Percentiles rank a stretch among this genome's conserved stretches.
Conservation (phyloP, 108 stramenopile species). For the Cylindrotheca closterium region DNA sequence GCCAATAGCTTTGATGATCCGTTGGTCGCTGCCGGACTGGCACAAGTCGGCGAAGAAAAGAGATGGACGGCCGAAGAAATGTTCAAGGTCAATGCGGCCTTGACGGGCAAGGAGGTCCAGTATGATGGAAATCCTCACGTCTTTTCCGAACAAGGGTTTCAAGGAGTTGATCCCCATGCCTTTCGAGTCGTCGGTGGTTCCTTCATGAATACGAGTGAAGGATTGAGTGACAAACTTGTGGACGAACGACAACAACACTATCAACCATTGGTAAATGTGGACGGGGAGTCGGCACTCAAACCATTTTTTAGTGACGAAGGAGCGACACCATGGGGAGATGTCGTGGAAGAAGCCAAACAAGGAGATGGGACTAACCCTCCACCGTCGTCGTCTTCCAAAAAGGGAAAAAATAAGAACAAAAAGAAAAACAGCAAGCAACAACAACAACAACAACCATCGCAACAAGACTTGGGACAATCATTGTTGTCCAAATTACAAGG, state of each 20-base stretch:
- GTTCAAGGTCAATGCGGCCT: conserved; percentile 74
- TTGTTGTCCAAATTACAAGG: conserved; percentile 42
- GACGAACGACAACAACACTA: conserved; percentile 9
- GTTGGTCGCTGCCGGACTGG: conserved; percentile 55
- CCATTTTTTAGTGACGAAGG: conserved; percentile 83
- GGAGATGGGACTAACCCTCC: not conserved
- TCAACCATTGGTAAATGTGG: conserved; percentile 27
- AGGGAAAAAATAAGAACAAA: conserved; percentile 1
- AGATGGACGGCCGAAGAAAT: conserved; percentile 89
- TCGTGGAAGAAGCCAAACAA: conserved; percentile 28
- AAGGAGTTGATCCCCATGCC: conserved; percentile 75
- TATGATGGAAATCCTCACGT: conserved; percentile 89
- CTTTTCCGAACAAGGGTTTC: conserved; percentile 79
- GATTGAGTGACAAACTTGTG: conserved; percentile 1
- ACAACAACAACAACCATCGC: not conserved
- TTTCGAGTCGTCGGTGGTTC: conserved; percentile 82
- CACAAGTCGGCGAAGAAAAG: conserved; percentile 48
- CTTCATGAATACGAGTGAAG: conserved; percentile 65
- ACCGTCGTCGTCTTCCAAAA: conserved; percentile 1
- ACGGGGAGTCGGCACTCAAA: conserved; percentile 41
- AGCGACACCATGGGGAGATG: conserved; percentile 81
- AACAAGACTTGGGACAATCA: conserved; percentile 38
- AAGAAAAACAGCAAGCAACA: not conserved
- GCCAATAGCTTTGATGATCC: conserved; percentile 28
- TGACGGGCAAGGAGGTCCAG: conserved; percentile 65